phyloP scores from a whole-genome alignment of 1,139 yeast genomes.

The Kodamaea fungicola region DNA sequence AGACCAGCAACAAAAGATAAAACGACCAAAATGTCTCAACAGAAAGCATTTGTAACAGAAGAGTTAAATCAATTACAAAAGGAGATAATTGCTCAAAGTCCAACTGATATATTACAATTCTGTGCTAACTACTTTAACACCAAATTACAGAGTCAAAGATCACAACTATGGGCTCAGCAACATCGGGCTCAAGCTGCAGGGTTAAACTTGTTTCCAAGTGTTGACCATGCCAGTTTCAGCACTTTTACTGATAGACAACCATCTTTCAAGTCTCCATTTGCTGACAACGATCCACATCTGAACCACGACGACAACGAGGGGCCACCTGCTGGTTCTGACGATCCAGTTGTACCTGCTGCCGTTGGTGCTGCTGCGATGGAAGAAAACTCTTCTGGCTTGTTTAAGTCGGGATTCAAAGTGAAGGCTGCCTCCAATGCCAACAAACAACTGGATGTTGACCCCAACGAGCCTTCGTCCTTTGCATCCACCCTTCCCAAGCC shows the following conservation, averaged over 20 bases:
- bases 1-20: slow-evolving; percentile 3
- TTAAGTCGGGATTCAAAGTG: slow-evolving; percentile 45
- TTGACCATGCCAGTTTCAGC: slow-evolving; percentile 21
- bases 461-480: slow-evolving; percentile 19
- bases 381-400: slow-evolving; percentile 26
- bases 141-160: slow-evolving; percentile 60
- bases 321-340: slow-evolving; percentile 7
- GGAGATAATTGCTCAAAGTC: slow-evolving; percentile 60
- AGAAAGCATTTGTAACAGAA: slow-evolving; percentile 18
- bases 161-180: slow-evolving; percentile 51
- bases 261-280: slow-evolving; percentile 63
- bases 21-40: slow-evolving; percentile 11
- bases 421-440: slow-evolving; percentile 24
- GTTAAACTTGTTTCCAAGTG: slow-evolving; percentile 46
- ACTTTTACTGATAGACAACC: slow-evolving; percentile 37
- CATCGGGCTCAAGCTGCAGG: slow-evolving; percentile 52
- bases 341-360: slow-evolving; percentile 4
- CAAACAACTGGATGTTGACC: slow-evolving; percentile 25
- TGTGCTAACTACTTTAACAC: slow-evolving; percentile 68
- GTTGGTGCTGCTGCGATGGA: slow-evolving; percentile 3
- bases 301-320: slow-evolving; percentile 25
- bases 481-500: slow-evolving; percentile 12
- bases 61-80: slow-evolving; percentile 63
- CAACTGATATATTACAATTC: slow-evolving; percentile 68
- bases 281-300: slow-evolving; percentile 61